Base-by-base conservation (phyloP, 139 green algal genomes). In the Coccomyxa sp. region DNA sequence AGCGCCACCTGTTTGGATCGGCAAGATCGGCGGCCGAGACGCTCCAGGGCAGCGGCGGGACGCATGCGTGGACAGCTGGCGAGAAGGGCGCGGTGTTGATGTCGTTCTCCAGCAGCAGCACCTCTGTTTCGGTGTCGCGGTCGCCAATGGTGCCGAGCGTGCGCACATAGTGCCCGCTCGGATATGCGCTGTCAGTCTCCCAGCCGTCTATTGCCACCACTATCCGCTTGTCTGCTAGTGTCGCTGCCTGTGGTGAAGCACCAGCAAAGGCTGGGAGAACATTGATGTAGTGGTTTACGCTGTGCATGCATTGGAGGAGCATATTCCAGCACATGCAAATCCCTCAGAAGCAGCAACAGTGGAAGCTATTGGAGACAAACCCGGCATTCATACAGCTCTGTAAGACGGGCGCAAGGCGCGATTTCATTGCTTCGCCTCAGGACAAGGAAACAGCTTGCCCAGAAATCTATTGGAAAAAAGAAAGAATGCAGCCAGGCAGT, bases 11-110 rank as follows among this genome's bases (percentile, higher is more conserved):
- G 38, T 81, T 83, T 3, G 86, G 86, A 78, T 92, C 88, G 10
- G 79, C 63, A 18, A 93, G n/a, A 74, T 95, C 90, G 11, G 85
- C 85, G 28, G 87, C 79, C 0, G 75, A 83, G 21, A 96, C 92
- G 3, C 32, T 80, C 96, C 96, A 99, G 13, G 96, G 96, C 83
- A 98, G 91, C 13, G 90, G 91, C 27, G 96, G 96, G 68, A 99
- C 92, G 88, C 96, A 99, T 45, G 92, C 95, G 83, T 98, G 92
- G 63, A 99, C 96, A 0, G 94, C 94, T 45, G 93, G 89, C 0
- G 92, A 93, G 91, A 98, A 98, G 75, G 94, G 94, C 14, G 67
- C 82, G 16, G 93, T 96, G 89, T 94, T 95, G 88, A 98, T 94
- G 90, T 97, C 94, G 85, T 97, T 93, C 89, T 97, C 95, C 25